Conservation (phyloP, 75 land plant genomes). For the Ceratopteris richardii region DNA sequence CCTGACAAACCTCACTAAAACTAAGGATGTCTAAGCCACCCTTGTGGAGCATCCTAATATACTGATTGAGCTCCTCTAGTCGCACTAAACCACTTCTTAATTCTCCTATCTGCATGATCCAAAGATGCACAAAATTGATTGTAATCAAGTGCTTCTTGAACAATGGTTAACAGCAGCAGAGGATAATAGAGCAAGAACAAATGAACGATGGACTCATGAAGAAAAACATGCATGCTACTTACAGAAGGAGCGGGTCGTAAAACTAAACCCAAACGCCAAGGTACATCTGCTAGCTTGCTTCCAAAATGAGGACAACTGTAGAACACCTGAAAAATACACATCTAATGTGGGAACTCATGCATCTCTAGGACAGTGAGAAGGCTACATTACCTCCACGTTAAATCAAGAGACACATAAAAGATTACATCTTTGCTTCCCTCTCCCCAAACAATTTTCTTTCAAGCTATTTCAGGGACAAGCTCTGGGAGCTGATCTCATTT, state of each 20-base stretch:
- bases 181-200: too few species aligned
- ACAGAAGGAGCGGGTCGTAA: slow-evolving; percentile 97
- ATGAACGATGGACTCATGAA: too few species aligned
- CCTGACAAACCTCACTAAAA: slow-evolving; percentile 82
- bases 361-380: not conserved
- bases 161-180: too few species aligned
- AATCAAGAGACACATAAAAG: too few species aligned
- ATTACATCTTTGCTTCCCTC: too few species aligned
- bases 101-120: slow-evolving; percentile 62
- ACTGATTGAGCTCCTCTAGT: slow-evolving; percentile 83
- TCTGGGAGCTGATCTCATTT: too few species aligned
- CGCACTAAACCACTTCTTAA: slow-evolving; percentile 90
- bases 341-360: too few species aligned
- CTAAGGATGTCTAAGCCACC: slow-evolving; percentile 72
- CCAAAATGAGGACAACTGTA: slow-evolving; percentile 99
- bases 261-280: slow-evolving; percentile 96
- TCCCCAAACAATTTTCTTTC: too few species aligned
- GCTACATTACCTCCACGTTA: slow-evolving; percentile 1
- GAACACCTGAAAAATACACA: slow-evolving; percentile 87
- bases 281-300: slow-evolving; percentile 98
- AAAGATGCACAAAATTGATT: too few species aligned
- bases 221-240: slow-evolving; percentile 18
- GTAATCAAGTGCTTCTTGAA: too few species aligned
- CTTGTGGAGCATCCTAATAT: slow-evolving; percentile 62
- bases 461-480: too few species aligned